A percentile compares a stretch with the other conserved stretches of the same genome.
phyloP scores from a whole-genome alignment of 257 asterid genomes.

The Pogostemon cablin region DNA sequence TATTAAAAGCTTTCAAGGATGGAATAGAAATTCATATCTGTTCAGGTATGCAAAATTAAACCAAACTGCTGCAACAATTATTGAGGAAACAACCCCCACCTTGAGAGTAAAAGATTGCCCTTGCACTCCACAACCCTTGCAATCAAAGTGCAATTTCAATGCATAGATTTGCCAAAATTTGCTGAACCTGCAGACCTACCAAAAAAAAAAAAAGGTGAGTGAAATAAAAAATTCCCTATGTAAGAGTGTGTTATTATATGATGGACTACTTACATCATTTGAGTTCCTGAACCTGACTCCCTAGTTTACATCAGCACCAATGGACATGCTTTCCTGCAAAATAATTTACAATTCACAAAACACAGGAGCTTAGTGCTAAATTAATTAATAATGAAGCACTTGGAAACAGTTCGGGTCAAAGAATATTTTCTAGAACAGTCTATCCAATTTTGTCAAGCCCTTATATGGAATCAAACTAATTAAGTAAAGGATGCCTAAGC shows the following conservation, averaged over 20 bases:
- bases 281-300: conserved; percentile 87
- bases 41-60: conserved; percentile 4
- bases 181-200: conserved; percentile 48
- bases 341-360: neutral
- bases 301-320: conserved; percentile 98
- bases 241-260: neutral
- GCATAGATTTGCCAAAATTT: conserved; percentile 64
- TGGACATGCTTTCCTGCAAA: conserved; percentile 88
- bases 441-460: conserved; percentile 3
- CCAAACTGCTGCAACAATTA: conserved; percentile 8
- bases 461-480: conserved; percentile 18
- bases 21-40: conserved; percentile 3
- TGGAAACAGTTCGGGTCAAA: conserved; percentile 5
- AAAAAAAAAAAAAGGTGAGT: conserved; percentile 37
- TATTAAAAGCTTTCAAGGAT: conserved; percentile 22
- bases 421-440: conserved; percentile 10
- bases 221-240: conserved; percentile 10
- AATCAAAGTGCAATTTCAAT: conserved; percentile 91
- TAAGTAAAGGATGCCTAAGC: conserved; percentile 2
- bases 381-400: neutral
- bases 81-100: conserved; percentile 46
- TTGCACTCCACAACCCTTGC: conserved; percentile 75
- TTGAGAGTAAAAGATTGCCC: conserved; percentile 89
- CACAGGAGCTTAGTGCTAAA: conserved; percentile 15
- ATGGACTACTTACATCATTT: conserved; percentile 66